phyloP scores from a whole-genome alignment of 2,329 filamentous ascomycete genomes.

The Hypoxylon sp. region DNA sequence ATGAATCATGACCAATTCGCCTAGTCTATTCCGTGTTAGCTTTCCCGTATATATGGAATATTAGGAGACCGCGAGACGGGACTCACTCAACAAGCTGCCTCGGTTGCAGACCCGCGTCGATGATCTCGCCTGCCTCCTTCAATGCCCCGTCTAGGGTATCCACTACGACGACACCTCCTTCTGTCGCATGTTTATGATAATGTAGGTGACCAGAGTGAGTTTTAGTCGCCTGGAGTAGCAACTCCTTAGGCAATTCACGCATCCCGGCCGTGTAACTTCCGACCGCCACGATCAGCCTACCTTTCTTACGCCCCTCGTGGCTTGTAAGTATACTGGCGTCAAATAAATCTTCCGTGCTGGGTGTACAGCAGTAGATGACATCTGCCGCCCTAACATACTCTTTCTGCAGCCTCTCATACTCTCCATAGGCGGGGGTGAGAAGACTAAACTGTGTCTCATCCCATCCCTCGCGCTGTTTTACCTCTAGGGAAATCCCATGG shows the following conservation, averaged over 20 bases:
- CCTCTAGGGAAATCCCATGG: constrained; percentile 57
- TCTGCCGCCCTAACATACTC: constrained; percentile 79
- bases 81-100: constrained; percentile 83
- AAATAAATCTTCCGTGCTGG: constrained; percentile 80
- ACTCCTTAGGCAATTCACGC: constrained; percentile 83
- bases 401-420: constrained; percentile 74
- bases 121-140: constrained; percentile 87
- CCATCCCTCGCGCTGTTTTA: constrained; percentile 73
- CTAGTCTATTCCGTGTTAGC: constrained; percentile 64
- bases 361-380: constrained; percentile 91
- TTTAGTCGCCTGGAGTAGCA: constrained; percentile 73
- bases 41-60: not conserved
- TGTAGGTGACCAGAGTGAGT: constrained; percentile 65
- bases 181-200: constrained; percentile 74
- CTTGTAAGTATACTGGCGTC: constrained; percentile 79
- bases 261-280: constrained; percentile 79
- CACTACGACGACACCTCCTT: constrained; percentile 76
- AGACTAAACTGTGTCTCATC: constrained; percentile 74
- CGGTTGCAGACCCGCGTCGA: constrained; percentile 79
- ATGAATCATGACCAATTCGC: constrained; percentile 79
- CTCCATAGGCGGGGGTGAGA: constrained; percentile 78
- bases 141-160: constrained; percentile 84
- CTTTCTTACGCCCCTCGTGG: constrained; percentile 76
- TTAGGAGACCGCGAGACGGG: not conserved
- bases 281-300: constrained; percentile 78